Conservation (phyloP, 2,329 filamentous ascomycete genomes). For the Rhinocladiella similis region DNA sequence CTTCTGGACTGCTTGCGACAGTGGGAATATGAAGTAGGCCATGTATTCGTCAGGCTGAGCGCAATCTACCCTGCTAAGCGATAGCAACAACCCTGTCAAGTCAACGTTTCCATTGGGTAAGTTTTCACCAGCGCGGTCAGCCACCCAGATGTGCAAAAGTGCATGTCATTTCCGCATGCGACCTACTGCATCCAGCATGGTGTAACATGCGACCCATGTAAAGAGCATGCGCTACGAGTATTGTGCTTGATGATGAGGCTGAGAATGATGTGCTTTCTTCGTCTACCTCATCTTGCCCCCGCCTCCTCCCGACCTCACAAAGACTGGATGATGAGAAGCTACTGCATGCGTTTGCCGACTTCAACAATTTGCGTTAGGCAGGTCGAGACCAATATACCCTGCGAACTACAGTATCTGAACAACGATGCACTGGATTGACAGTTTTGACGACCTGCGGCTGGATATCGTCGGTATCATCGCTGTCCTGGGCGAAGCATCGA, state of each 20-base stretch:
- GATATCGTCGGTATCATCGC: constrained; percentile 65
- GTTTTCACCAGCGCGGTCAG: background rate
- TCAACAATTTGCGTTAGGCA: background rate
- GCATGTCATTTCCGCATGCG: background rate
- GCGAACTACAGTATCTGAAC: background rate
- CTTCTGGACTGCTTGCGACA: background rate
- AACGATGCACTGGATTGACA: constrained; percentile 18
- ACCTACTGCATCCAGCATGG: background rate
- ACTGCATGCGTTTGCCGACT: background rate
- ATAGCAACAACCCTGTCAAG: background rate
- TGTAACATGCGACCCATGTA: background rate
- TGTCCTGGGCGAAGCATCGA: constrained; percentile 62
- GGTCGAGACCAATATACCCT: background rate
- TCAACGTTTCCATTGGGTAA: background rate
- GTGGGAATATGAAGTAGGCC: background rate
- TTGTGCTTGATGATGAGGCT: background rate
- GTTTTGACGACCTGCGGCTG: constrained; percentile 32
- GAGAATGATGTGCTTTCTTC: background rate
- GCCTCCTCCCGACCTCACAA: too few species aligned
- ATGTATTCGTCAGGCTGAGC: background rate
- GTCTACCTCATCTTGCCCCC: background rate
- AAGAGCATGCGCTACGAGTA: background rate
- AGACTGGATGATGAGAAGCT: too few species aligned
- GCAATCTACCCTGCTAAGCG: background rate
- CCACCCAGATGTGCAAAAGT: background rate